Evolutionary conservation across 371 early-diverging fungal species (phyloP), one percentile per base, ranked within the genome.

Genomic region (Mucor irregularis): DNA sequence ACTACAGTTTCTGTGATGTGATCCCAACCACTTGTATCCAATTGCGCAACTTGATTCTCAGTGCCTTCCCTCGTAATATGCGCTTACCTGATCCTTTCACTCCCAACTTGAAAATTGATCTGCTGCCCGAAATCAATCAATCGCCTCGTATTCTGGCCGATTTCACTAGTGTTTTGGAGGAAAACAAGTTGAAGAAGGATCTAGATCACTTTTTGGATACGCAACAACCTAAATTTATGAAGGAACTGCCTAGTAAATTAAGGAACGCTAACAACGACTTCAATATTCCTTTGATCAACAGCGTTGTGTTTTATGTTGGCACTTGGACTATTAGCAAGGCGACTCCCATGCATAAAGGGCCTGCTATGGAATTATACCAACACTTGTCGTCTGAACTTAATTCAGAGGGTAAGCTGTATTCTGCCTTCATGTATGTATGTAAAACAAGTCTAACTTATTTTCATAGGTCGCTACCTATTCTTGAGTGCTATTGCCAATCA

Each of bases 81-180:
- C 86, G 92, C 13, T 78, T 97, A 29, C 97, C 97, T 0, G 98
- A 98, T 73, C 98, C 98, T 7, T 93, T 97, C 66, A 93, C 94
- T 4, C 94, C 93, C 14, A 93, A 92, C 58, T 78, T 98, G 62
- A 93, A 95, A 66, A 93, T 98, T 8, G 94, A 94, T 53, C 68
- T 90, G 38, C 76, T 96, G 42, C 87, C 95, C 0, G 96, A 93
- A 68, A 90, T 90, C 59, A 82, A 85, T 30, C 85, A 88, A 57
- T 78, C 90, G 1, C 98, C 98, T 1, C 82, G 77, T 4, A 84
- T 98, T 10, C 70, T 93, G 38, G 93, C 93, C 6, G 94, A 96
- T 64, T 92, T 89, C 60, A 76, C 83, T 1, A 66, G 71, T 16
- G 71, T 76, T 28, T 71, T 96, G 37, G 61, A 80, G 0, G 62